phyloP scores from a whole-genome alignment of 768 basidiomycete species.

The Suillus ampliporus region DNA sequence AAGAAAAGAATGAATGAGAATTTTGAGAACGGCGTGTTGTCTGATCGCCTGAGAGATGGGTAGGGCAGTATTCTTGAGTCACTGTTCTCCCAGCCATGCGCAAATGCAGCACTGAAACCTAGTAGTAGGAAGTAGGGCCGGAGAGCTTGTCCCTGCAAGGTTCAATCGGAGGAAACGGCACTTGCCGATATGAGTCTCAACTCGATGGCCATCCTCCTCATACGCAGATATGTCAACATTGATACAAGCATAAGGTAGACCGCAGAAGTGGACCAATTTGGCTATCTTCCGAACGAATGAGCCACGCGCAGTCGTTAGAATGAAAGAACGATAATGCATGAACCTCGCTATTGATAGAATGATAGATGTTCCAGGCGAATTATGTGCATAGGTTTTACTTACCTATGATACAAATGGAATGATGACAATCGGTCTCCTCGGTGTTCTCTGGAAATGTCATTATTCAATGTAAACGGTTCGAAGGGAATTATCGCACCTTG shows the following conservation, averaged over 20 bases:
- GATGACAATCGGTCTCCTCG: neutral
- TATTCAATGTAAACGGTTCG: neutral
- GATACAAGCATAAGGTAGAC: neutral
- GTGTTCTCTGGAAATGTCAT: neutral
- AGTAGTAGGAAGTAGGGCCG: too few relatives aligned
- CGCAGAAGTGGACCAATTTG: slow-evolving; percentile 14
- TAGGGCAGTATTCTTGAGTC: too few relatives aligned
- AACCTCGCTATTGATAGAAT: slow-evolving; percentile 2
- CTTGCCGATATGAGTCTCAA: too few relatives aligned
- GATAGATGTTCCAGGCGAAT: neutral
- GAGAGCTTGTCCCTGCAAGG: too few relatives aligned
- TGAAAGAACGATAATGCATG: slow-evolving; percentile 6
- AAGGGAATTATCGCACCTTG: neutral
- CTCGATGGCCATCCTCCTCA: too few relatives aligned
- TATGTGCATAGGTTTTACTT: neutral
- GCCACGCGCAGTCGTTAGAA: neutral
- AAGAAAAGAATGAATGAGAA: too few relatives aligned
- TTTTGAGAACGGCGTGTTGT: too few relatives aligned
- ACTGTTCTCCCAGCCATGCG: too few relatives aligned
- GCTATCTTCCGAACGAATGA: slow-evolving; percentile 4
- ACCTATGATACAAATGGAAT: slow-evolving; percentile 17
- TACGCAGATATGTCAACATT: slow-evolving; percentile 12
- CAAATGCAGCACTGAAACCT: too few relatives aligned
- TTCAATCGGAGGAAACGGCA: too few relatives aligned
- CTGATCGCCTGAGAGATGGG: too few relatives aligned